phyloP scores from a whole-genome alignment of 345 rosid species.

The Dimocarpus longan region DNA sequence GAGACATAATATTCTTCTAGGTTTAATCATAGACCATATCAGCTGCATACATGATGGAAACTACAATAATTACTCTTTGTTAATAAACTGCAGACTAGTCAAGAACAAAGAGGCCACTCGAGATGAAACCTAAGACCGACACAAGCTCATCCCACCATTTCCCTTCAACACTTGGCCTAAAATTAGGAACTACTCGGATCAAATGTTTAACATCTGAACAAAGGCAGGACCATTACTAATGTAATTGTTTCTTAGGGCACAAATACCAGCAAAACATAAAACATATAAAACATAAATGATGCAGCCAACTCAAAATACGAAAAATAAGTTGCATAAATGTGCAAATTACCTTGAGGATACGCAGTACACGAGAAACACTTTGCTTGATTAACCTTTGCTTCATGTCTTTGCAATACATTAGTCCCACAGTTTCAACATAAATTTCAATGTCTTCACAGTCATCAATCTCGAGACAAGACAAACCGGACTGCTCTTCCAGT shows the following conservation, averaged over 20 bases:
- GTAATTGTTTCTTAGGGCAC: conserved; percentile 8
- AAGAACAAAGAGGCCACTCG: neutral
- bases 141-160: neutral
- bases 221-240: neutral
- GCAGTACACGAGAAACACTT: conserved; percentile 81
- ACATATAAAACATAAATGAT: neutral
- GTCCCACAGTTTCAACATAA: conserved; percentile 90
- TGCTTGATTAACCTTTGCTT: conserved; percentile 91
- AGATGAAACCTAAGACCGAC: neutral
- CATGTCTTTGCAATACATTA: conserved; percentile 98
- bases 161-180: neutral
- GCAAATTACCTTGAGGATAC: conserved; percentile 78
- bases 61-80: neutral
- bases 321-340: conserved; percentile 9
- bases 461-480: conserved; percentile 75
- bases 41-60: neutral
- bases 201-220: neutral
- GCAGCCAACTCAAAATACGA: conserved; percentile 10
- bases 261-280: conserved; percentile 9
- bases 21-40: neutral
- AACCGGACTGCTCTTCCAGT: conserved; percentile 49
- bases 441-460: conserved; percentile 90
- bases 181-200: neutral
- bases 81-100: neutral
- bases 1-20: conserved; percentile 6